Conservation (phyloP, 2,329 filamentous ascomycete genomes). For the Diplodia seriata region DNA sequence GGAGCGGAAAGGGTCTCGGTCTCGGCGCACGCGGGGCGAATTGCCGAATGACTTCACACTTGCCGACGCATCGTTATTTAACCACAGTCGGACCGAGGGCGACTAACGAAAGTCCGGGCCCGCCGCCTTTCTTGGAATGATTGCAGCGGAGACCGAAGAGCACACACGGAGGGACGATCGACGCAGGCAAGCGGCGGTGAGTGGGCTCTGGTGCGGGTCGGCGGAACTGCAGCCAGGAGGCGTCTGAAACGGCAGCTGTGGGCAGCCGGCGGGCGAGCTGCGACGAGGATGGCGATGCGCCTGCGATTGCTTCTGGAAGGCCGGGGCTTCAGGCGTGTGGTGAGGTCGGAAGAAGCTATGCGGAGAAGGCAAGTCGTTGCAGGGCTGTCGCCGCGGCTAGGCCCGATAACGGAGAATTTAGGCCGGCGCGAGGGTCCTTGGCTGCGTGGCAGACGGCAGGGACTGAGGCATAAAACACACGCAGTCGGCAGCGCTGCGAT, state of each 20-base stretch:
- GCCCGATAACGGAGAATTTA: conserved; percentile 21
- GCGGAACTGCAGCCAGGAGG: background rate
- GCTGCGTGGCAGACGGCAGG: too few species aligned
- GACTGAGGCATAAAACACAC: conserved; percentile 12
- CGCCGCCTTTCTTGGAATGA: background rate
- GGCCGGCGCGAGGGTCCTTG: background rate
- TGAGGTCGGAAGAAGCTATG: conserved; percentile 28
- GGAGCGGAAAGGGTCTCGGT: conserved; percentile 12
- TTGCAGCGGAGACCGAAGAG: background rate
- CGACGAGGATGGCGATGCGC: background rate
- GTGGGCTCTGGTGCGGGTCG: background rate
- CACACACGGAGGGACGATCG: conserved; percentile 13
- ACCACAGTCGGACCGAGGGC: conserved; percentile 18
- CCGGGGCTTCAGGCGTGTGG: background rate
- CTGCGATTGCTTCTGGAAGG: background rate
- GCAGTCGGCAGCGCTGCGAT: conserved; percentile 1
- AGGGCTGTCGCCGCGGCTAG: conserved; percentile 15
- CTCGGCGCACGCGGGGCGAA: conserved; percentile 10
- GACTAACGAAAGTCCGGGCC: conserved; percentile 1
- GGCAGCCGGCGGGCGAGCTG: too few species aligned
- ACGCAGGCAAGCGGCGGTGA: conserved; percentile 19
- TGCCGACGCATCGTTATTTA: conserved; percentile 17
- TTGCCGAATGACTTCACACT: conserved; percentile 26
- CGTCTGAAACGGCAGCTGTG: conserved; percentile 2
- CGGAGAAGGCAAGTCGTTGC: conserved; percentile 11